Percentiles rank a stretch among this genome's conserved stretches.
Evolutionary conservation across 345 rosid species (phyloP).

Genomic region (Geranium brycei): DNA sequence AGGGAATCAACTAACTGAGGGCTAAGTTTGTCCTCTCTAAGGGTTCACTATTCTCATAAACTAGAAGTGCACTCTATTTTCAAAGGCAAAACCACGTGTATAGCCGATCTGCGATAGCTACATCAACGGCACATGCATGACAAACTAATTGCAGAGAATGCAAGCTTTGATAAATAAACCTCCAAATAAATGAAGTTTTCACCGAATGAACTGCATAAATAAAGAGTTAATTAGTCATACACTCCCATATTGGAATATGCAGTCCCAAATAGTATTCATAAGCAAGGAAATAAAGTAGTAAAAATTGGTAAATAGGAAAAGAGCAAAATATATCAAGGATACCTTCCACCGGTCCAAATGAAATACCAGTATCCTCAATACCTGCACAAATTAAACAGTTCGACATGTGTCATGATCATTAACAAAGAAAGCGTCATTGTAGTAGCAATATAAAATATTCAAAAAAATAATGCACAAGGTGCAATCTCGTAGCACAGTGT

Average conservation of each 20-base stretch:
- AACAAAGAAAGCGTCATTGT: too few relatives aligned
- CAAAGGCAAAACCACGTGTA: neutral
- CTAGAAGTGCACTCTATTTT: neutral
- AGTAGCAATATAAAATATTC: too few relatives aligned
- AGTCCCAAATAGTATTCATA: neutral
- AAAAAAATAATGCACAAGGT: too few relatives aligned
- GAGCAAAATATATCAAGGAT: neutral
- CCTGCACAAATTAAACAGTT: slow-evolving; percentile 34
- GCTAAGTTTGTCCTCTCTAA: too few relatives aligned
- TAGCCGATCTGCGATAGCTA: neutral
- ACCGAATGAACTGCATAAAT: neutral
- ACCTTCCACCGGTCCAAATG: slow-evolving; percentile 91
- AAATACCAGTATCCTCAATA: slow-evolving; percentile 57
- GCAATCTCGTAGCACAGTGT: too few relatives aligned
- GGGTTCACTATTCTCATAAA: too few relatives aligned
- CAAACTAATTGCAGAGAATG: neutral
- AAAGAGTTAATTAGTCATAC: neutral
- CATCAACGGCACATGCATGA: neutral
- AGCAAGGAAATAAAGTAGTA: neutral
- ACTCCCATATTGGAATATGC: too few relatives aligned
- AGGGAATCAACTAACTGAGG: too few relatives aligned
- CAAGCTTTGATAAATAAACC: neutral
- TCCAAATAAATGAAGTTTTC: neutral
- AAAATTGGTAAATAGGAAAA: neutral
- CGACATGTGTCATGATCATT: too few relatives aligned